These are phyloP conservation scores for Capronia americana DNA, from an alignment of 2,329 filamentous ascomycete species.

Conservation along the genomic window DNA sequence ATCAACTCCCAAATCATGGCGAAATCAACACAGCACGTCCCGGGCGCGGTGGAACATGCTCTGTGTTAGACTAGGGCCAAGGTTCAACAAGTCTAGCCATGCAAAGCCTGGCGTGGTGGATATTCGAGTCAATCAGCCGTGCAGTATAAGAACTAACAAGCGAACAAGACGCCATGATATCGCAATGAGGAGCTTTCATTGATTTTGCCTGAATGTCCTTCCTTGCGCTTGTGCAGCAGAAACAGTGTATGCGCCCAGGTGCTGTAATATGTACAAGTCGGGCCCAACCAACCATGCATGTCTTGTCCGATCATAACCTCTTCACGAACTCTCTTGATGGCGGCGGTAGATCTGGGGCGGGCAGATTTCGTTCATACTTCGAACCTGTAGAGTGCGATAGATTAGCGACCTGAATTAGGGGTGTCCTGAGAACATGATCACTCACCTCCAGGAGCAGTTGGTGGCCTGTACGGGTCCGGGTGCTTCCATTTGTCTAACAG, in stretches of 20 bases:
- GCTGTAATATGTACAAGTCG: conserved; percentile 34
- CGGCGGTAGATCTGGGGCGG: conserved; percentile 73
- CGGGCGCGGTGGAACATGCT: neutral
- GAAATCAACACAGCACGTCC: neutral
- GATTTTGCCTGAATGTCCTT: neutral
- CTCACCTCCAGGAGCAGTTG: conserved; percentile 91
- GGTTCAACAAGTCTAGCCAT: neutral
- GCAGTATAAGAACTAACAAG: neutral
- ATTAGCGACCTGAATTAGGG: conserved; percentile 14
- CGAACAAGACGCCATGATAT: neutral
- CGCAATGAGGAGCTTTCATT: neutral
- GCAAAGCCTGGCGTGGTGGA: neutral
- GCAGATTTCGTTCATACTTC: conserved; percentile 94
- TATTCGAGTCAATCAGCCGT: neutral
- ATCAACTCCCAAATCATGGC: neutral
- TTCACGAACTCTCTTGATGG: conserved; percentile 42
- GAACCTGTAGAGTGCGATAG: conserved; percentile 66
- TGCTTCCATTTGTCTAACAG: conserved; percentile 95
- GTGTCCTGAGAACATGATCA: conserved; percentile 19
- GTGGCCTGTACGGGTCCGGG: conserved; percentile 87
- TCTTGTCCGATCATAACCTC: conserved; percentile 33
- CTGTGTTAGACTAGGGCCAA: neutral
- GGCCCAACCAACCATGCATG: neutral
- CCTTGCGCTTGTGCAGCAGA: conserved; percentile 17
- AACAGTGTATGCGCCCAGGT: neutral